Conservation (phyloP, 2,329 filamentous ascomycete species). For the Hymenoscyphus occultus region DNA sequence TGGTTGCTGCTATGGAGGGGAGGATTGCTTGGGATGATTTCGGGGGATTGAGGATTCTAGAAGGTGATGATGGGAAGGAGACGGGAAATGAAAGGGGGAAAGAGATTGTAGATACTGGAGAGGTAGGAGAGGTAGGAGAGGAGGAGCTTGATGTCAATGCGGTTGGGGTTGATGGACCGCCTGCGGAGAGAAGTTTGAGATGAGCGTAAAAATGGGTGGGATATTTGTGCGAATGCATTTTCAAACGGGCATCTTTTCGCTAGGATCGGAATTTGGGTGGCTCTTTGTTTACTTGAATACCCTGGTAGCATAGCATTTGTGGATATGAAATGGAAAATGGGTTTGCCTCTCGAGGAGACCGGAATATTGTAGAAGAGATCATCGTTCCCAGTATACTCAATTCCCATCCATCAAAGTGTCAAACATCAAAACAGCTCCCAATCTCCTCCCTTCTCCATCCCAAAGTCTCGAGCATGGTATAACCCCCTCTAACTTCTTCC, state of each 20-base stretch:
- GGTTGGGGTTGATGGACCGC: neutral
- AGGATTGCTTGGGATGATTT: conserved; percentile 44
- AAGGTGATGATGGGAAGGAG: conserved; percentile 28
- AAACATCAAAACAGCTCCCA: conserved; percentile 30
- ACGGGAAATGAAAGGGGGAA: neutral
- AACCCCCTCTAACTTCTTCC: conserved; percentile 24
- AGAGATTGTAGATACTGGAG: neutral
- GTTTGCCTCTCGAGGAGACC: neutral
- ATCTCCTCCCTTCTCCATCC: conserved; percentile 38
- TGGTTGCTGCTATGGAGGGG: conserved; percentile 54
- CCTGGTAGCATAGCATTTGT: neutral
- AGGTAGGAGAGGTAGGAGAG: neutral
- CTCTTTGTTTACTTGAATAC: neutral
- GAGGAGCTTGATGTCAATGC: neutral
- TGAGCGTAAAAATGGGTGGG: neutral
- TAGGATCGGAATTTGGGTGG: neutral
- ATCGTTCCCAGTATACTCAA: neutral
- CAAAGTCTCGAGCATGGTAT: conserved; percentile 46
- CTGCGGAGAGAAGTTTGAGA: neutral
- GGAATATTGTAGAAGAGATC: neutral
- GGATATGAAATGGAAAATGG: neutral
- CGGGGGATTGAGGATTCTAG: conserved; percentile 39
- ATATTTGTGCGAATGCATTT: neutral
- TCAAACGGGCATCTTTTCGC: neutral
- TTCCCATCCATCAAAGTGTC: neutral